A percentile compares a stretch with the other conserved stretches of the same genome.
These are phyloP conservation scores for Psilocybe cubensis DNA, from an alignment of 768 basidiomycete genomes.

Conservation along the genomic window DNA sequence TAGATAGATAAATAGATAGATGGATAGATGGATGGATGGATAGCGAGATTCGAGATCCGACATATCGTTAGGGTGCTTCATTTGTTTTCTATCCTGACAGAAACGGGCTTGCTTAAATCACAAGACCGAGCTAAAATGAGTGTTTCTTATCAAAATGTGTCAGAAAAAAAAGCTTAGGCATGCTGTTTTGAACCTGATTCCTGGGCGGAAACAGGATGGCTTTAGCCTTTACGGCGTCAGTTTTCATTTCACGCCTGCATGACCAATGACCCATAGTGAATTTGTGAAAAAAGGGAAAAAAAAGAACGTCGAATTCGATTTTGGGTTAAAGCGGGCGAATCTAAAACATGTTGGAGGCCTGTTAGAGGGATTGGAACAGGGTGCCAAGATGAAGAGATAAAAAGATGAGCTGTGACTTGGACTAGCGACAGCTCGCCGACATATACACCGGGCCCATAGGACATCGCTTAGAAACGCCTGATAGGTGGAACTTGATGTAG, in stretches of 20 bases:
- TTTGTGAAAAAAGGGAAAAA: too few species aligned
- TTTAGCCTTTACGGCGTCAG: not conserved
- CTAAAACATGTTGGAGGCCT: not conserved
- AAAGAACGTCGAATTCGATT: not conserved
- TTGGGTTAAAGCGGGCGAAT: not conserved
- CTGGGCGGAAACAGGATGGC: not conserved
- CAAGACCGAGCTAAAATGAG: not conserved
- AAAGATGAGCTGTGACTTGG: not conserved
- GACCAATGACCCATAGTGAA: too few species aligned
- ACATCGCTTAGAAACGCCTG: not conserved
- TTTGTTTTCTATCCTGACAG: not conserved
- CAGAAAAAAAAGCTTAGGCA: not conserved
- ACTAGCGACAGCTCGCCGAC: not conserved
- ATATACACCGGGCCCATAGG: not conserved
- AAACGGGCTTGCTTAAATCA: not conserved
- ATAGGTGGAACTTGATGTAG: not conserved
- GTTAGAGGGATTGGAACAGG: not conserved
- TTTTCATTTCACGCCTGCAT: not conserved
- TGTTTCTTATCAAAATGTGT: not conserved
- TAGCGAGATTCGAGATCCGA: not conserved
- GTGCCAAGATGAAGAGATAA: not conserved
- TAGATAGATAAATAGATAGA: too few species aligned
- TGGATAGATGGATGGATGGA: not conserved
- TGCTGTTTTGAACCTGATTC: not conserved
- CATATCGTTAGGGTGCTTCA: not conserved